Base-by-base conservation (phyloP, 352 stramenopile species). In the Globisporangium carolinianum region DNA sequence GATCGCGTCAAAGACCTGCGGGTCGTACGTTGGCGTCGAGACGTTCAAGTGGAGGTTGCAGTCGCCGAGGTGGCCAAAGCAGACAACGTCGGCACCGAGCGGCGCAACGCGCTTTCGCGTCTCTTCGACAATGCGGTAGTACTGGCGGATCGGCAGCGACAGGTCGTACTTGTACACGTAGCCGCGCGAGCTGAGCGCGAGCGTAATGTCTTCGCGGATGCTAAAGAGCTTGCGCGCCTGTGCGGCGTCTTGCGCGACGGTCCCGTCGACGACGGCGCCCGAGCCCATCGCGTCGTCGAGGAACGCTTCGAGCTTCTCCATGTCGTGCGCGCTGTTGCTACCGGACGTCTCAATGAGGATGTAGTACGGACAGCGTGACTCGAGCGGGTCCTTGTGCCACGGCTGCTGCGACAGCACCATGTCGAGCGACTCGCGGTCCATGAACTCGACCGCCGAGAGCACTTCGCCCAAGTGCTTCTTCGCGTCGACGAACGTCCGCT, bases 101-200 rank as follows among this genome's bases (percentile, higher is more conserved):
- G 67, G 55, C 18, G 61, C 61, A 12, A 97, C 57, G 47, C 58
- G 64, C 59, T 71, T 61, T 50, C 82, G 77, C 18, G 90, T 86
- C 51, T 97, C 86, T 17, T 91, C 68, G 0, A 88, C 86, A 43
- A 98, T 87, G 39, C 84, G 76, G 65, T 98, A 90, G 69, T 98
- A 98, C 39, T 96, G 68, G 37, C 75, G 57, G 36, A 98, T 89
- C 0, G 94, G 89, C 18, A 99, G 64, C 12, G 87, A 98, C 10
- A 99, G 68, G 68, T 99, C 97, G 73, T 98, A 99, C 79, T 99
- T 99, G 76, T 98, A 98, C 49, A 97, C 89, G 65, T 94, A 97
- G 24, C 96, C 97, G 24, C 67, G 73, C 46, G 66, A 62, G 53
- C 73, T 86, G 32, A 98, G 78, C 12, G 90, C 80, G 17, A 98